Conservation (phyloP, 805 yeast genomes). For the Groenewaldozyma salmanticensis region DNA sequence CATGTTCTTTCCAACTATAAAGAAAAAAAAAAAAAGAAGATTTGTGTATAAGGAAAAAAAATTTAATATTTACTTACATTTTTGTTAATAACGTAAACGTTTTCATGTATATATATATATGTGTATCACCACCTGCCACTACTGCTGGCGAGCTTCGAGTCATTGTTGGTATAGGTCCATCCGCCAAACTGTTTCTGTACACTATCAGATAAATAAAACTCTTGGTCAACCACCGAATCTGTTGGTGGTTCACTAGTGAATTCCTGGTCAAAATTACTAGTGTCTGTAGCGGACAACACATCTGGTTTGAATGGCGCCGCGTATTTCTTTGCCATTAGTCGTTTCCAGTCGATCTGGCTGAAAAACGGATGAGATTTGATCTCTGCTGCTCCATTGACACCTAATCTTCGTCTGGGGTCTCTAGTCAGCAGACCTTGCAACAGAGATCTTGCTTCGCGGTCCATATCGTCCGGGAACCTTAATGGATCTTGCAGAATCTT, state of each 20-base stretch:
- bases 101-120: no score
- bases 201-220: slow-evolving; percentile 65
- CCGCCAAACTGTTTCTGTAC: slow-evolving; percentile 99
- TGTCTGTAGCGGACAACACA: slow-evolving; percentile 76
- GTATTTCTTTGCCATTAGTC: slow-evolving; percentile 73
- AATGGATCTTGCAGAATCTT: slow-evolving; percentile 86
- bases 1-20: no score
- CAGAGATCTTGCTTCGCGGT: slow-evolving; percentile 74
- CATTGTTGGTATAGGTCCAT: slow-evolving; percentile 65
- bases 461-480: slow-evolving; percentile 80
- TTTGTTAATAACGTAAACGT: no score
- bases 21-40: background rate
- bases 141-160: slow-evolving; percentile 24
- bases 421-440: slow-evolving; percentile 66
- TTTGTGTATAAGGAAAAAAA: background rate
- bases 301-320: slow-evolving; percentile 94
- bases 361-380: slow-evolving; percentile 81
- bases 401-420: slow-evolving; percentile 75
- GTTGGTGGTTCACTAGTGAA: slow-evolving; percentile 90
- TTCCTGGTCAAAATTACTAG: slow-evolving; percentile 80
- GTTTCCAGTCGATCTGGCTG: slow-evolving; percentile 81
- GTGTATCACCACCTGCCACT: no score
- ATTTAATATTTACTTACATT: no score
- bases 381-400: slow-evolving; percentile 70
- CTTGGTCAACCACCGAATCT: slow-evolving; percentile 89